Conservation (phyloP, 164 flowering plant species). For the Chimonanthus praecox region DNA sequence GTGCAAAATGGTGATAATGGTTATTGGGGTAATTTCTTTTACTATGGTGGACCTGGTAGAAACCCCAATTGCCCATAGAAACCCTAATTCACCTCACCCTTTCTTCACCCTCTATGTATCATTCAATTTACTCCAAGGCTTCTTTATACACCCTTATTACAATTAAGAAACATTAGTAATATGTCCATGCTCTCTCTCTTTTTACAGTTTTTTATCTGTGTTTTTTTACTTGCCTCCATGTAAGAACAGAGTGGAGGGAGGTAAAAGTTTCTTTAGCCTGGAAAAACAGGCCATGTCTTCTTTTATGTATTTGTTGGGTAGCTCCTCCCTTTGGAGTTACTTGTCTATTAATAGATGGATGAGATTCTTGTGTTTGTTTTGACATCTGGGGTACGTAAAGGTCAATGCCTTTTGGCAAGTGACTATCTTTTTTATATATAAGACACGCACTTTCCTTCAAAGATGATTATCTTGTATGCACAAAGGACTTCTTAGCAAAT, state of each 20-base stretch:
- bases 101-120: constrained; percentile 20
- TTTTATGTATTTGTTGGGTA: constrained; percentile 26
- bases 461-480: too few relatives aligned
- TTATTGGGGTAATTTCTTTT: constrained; percentile 54
- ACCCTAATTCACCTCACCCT: constrained; percentile 4
- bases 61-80: constrained; percentile 41
- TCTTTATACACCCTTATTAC: constrained; percentile 11
- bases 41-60: constrained; percentile 65
- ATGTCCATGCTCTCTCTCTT: constrained; percentile 14
- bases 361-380: neutral
- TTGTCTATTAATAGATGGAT: constrained; percentile 15
- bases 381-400: too few relatives aligned
- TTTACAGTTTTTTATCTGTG: constrained; percentile 36
- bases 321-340: constrained; percentile 35
- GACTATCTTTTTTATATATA: too few relatives aligned
- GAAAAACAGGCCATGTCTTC: constrained; percentile 36
- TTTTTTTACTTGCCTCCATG: constrained; percentile 3
- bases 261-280: constrained; percentile 32
- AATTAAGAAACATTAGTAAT: constrained; percentile 25
- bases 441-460: too few relatives aligned
- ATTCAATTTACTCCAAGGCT: constrained; percentile 30
- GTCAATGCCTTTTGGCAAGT: too few relatives aligned
- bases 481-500: too few relatives aligned
- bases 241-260: constrained; percentile 34
- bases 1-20: constrained; percentile 6